Evolutionary conservation across 2,329 filamentous ascomycete genomes (phyloP).

Genomic region (Ciborinia camelliae): DNA sequence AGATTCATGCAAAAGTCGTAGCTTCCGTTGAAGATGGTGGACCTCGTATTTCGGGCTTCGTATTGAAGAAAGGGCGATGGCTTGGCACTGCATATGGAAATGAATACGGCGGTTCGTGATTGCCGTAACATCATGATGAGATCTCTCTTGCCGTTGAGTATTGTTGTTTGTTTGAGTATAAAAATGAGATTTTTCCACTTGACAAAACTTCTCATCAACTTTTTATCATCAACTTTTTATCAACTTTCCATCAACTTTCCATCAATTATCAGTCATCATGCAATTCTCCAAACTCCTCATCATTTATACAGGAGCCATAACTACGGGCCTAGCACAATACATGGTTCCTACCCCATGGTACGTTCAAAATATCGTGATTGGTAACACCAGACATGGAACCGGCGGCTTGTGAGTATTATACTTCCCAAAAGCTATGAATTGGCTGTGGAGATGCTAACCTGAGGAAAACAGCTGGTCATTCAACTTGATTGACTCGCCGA

Average conservation of each 20-base stretch:
- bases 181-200: neutral
- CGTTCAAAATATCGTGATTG: conserved; percentile 21
- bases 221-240: neutral
- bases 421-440: neutral
- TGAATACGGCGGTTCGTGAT: neutral
- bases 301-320: neutral
- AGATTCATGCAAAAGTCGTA: neutral
- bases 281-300: conserved; percentile 5
- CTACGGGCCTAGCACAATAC: neutral
- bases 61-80: neutral
- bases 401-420: conserved; percentile 23
- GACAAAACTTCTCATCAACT: neutral
- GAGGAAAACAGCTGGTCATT: conserved; percentile 23
- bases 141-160: neutral
- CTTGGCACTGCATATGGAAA: neutral
- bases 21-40: neutral
- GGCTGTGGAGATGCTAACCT: neutral
- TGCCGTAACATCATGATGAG: neutral
- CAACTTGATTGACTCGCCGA: conserved; percentile 25
- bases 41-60: conserved; percentile 5
- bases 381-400: conserved; percentile 26
- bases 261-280: conserved; percentile 1
- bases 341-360: conserved; percentile 25
- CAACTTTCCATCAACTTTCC: neutral
- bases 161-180: neutral